Percentiles rank a stretch among this genome's conserved stretches.
Conservation (phyloP, 192 early-diverging fungal species). For the Coemansia pectinata region DNA sequence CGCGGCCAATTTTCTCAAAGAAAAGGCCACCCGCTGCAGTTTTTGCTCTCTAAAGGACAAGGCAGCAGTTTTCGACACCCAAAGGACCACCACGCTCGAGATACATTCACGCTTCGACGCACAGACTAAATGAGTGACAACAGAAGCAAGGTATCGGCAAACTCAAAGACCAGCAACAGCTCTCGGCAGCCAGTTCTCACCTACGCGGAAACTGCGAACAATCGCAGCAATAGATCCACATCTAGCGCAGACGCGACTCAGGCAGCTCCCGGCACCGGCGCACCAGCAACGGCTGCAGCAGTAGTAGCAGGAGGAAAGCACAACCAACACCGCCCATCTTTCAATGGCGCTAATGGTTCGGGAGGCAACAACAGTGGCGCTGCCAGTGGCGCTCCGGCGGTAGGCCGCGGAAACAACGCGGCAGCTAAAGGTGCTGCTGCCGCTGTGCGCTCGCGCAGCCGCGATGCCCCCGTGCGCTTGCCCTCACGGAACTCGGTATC, state of each 20-base stretch:
- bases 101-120: neutral
- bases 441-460: constrained; percentile 24
- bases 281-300: neutral
- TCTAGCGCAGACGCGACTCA: constrained; percentile 19
- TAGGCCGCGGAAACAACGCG: neutral
- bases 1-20: neutral
- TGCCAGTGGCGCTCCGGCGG: neutral
- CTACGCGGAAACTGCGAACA: constrained; percentile 50
- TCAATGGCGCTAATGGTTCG: constrained; percentile 23
- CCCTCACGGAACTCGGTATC: constrained; percentile 44
- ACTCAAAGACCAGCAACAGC: constrained; percentile 48
- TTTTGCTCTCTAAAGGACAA: neutral
- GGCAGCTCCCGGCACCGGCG: constrained; percentile 15
- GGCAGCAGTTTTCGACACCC: neutral
- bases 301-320: constrained; percentile 33
- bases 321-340: constrained; percentile 35
- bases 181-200: constrained; percentile 42
- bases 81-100: neutral
- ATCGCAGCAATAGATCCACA: constrained; percentile 8
- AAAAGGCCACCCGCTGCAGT: constrained; percentile 2
- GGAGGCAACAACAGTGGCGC: constrained; percentile 6
- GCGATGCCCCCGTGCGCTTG: constrained; percentile 44
- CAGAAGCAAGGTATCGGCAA: constrained; percentile 42
- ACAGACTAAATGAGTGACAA: constrained; percentile 50
- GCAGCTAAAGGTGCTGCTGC: neutral